Evolutionary conservation across 257 asterid genomes (phyloP).

Genomic region (Solanum etuberosum): DNA sequence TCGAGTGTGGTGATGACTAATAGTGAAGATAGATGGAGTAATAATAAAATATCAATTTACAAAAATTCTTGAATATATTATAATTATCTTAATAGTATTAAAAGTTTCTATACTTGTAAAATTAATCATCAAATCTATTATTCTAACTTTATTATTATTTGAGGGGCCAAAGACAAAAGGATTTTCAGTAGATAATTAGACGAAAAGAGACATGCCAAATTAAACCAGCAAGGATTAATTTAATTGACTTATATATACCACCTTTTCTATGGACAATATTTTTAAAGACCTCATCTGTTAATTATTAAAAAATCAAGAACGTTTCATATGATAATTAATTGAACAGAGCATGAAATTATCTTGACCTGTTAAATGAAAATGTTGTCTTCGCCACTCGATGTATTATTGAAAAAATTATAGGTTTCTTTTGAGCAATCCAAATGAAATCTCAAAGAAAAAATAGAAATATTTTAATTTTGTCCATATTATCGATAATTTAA

Average conservation of each 20-base stretch:
- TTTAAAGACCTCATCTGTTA: neutral
- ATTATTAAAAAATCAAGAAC: neutral
- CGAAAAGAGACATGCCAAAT: neutral
- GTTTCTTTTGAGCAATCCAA: neutral
- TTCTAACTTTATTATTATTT: neutral
- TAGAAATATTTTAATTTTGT: neutral
- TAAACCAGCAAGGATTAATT: neutral
- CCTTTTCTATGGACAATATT: neutral
- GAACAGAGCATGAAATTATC: neutral
- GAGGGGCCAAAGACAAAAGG: neutral
- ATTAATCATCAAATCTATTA: neutral
- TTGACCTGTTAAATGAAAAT: neutral
- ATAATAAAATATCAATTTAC: neutral
- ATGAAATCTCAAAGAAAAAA: neutral
- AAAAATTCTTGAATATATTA: neutral
- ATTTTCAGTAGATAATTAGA: neutral
- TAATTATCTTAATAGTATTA: neutral
- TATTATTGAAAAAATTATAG: too few relatives aligned
- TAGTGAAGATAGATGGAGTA: neutral
- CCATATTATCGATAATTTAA: slow-evolving; percentile 1
- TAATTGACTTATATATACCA: neutral
- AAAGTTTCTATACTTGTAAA: neutral
- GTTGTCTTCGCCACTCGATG: too few relatives aligned
- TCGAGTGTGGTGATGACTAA: neutral
- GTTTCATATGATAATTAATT: neutral